Base-by-base conservation (phyloP, 1,284 basidiomycete genomes). In the Uromyces viciae-fabae region DNA sequence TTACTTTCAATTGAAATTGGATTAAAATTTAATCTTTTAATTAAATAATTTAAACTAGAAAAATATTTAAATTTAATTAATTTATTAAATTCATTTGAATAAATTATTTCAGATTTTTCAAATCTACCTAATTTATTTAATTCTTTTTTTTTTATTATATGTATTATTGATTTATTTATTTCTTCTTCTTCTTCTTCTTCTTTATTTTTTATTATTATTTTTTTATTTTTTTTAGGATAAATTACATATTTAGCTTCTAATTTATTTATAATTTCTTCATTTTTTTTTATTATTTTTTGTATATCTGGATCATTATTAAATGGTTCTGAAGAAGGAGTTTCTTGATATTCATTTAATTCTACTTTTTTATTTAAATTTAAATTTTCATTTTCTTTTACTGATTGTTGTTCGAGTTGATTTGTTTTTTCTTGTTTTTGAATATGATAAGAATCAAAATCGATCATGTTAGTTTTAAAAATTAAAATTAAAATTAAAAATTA, bases 281-380 rank as follows among this genome's bases (percentile, higher is more conserved):
- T 78, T 28, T 68, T 78, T 25, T 40, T 54, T 4, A 78, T 36
- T 5, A 78, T 52, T 38, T 31, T n/a, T n/a, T 68, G 19, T 33
- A 78, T 33, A 40, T 78, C 75, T n/a, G 64, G 64, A 40, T 78
- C 75, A 2, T 49, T 31, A 25, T 78, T 78, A 40, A 78, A 78
- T 58, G 75, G 60, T 43, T 78, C 75, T 8, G 36, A 15, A 15
- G 64, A 56, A 8, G 75, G 40, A 2, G 66, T 68, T n/a, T 68
- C 66, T 40, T 68, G 42, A 22, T 43, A 66, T 42, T 19, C 9
- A 42, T 66, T 66, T n/a, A n/a, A n/a, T n/a, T n/a, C n/a, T n/a
- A n/a, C n/a, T n/a, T n/a, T n/a, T n/a, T n/a, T n/a, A n/a, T n/a
- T n/a, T n/a, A n/a, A n/a, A n/a, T n/a, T n/a, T n/a, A n/a, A n/a